Conservation (phyloP, 257 asterid genomes). For the Apocynum venetum region DNA sequence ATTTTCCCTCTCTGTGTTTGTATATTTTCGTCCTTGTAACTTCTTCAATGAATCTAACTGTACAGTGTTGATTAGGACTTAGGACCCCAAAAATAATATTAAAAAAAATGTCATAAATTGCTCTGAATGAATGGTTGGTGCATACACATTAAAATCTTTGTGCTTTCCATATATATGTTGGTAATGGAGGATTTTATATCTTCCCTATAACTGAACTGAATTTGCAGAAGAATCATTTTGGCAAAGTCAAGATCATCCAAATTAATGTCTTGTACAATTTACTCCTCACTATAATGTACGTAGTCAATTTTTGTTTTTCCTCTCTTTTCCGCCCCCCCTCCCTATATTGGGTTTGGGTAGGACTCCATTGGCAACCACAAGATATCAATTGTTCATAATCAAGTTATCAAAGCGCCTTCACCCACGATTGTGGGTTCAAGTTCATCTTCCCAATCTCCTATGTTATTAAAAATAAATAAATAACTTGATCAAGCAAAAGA, state of each 20-base stretch:
- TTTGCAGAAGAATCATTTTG: constrained; percentile 4
- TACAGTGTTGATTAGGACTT: constrained; percentile 23
- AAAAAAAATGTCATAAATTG: constrained; percentile 18
- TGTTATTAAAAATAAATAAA: too few species aligned
- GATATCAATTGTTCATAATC: not conserved
- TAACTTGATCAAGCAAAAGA: too few species aligned
- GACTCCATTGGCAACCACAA: not conserved
- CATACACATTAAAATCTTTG: constrained; percentile 2
- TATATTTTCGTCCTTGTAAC: constrained; percentile 4
- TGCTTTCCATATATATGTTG: not conserved
- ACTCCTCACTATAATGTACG: not conserved
- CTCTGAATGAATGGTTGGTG: constrained; percentile 13
- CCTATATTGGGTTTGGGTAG: too few species aligned
- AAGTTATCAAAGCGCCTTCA: too few species aligned
- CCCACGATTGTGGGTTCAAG: too few species aligned
- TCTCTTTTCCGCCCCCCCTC: too few species aligned
- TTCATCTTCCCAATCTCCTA: too few species aligned
- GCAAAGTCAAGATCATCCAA: not conserved
- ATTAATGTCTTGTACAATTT: not conserved
- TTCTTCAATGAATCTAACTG: constrained; percentile 21
- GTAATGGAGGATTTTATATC: not conserved
- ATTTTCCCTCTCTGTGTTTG: not conserved
- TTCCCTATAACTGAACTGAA: not conserved
- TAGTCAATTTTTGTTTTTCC: too few species aligned
- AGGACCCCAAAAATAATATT: not conserved